Evolutionary conservation across 2,329 filamentous ascomycete genomes (phyloP), one percentile per base, ranked within the genome.

Genomic region (Blastomyces parvus): DNA sequence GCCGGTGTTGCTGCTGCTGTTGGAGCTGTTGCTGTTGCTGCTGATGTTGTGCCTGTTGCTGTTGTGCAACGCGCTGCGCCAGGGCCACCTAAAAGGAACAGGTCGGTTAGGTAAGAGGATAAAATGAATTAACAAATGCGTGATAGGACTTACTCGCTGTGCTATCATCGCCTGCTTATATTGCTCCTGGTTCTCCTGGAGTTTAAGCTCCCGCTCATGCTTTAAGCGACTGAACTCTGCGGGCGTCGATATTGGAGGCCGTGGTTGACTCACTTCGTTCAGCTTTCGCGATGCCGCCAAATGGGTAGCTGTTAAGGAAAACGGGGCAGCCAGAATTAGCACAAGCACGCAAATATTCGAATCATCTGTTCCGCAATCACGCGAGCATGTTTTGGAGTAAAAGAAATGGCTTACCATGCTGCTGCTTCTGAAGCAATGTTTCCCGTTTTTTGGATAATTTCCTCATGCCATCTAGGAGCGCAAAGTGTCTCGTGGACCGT

Each of bases 381-480:
- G 17, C 30, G 53, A 52, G 13, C 38, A 19, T n/a, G 36, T 38
- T 48, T n/a, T 25, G 33, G 33, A 36, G 11, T 36, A 25, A 52
- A 52, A 30, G 5, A 25, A 27, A 25, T 17, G 27, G 27, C 58
- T 50, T 75, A 82, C 81, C 82, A 72, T 97, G 91, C 71, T 93
- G 89, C 73, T 94, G 90, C 79, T 97, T 97, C 72, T 94, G 91
- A 36, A 86, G 80, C 33, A 85, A 83, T 13, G 89, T 88, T 77
- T 99, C 94, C 33, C 93, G 86, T 77, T 97, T 97, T 81, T 96
- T 95, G 0, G 92, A 92, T 58, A 96, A 76, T 74, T 97, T 99
- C 52, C 92, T 86, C 90, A 97, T 97, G 2, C 90, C 90, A 76
- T 97, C 93, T 68, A 99, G 87, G 70, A 97, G 82, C 56, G 89